Evolutionary conservation across 2,329 filamentous ascomycete genomes (phyloP), one percentile per base, ranked within the genome.

Genomic region (Stachybotrys echinatus): DNA sequence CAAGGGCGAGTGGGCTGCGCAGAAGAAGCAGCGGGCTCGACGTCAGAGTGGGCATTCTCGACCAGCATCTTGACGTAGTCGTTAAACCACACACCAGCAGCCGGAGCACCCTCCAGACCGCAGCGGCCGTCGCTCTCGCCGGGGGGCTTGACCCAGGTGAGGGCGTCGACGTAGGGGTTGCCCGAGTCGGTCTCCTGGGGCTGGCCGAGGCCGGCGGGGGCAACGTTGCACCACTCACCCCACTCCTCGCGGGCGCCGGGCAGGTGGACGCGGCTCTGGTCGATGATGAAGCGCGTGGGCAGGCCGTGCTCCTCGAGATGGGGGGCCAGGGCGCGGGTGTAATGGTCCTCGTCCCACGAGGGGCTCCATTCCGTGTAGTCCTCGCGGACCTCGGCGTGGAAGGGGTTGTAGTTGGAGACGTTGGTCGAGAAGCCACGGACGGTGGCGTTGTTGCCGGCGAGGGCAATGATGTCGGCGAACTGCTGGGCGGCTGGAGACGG

Each of bases 161-260:
- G 63, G 44, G 64, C 64, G 52, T 72, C 70, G 4, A 72, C 60
- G 37, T 64, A 51, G 3, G 56, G 54, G 52, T 65, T 68, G 12
- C 44, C 52, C 46, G 65, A 62, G 14, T 62, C 61, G 3, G 59
- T 58, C 14, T 64, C 69, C 14, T 62, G 61, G 2, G 68, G 69
- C 5, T 47, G 49, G 6, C 69, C 69, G 22, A 69, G 70, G 1
- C 69, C 68, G 5, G 69, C 59, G 5, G 58, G 61, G 22, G 55
- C 54, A 43, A 70, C 64, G 50, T 73, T 72, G 57, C 69, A 72
- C 70, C 69, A 73, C 61, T 86, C 74, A 42, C 83, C 67, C 67
- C 69, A 71, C 44, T 64, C 61, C 45, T 58, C 49, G 12, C 69
- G 61, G 6, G 61, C 62, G 6, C 64, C 68, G 3, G 67, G 65